Evolutionary conservation across 2,329 filamentous ascomycete species (phyloP).

Genomic region (Tolypocladium pustulatum): DNA sequence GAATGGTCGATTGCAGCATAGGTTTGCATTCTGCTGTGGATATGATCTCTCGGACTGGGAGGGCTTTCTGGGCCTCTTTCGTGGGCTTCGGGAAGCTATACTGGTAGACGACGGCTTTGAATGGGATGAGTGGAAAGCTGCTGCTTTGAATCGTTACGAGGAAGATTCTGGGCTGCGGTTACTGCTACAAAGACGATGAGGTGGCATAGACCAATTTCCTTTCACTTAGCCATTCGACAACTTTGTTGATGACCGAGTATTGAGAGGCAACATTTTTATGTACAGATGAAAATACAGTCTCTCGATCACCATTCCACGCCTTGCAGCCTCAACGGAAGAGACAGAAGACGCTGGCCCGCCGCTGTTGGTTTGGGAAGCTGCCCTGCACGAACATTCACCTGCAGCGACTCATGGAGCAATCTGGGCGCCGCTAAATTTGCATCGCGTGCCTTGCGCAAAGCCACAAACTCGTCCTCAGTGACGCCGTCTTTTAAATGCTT

Average conservation of each 20-base stretch:
- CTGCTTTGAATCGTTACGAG: slow-evolving; percentile 23
- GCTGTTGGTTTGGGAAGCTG: slow-evolving; percentile 23
- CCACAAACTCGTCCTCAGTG: slow-evolving; percentile 32
- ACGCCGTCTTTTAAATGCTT: slow-evolving; percentile 35
- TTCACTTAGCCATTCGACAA: too few relatives aligned
- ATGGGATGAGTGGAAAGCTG: slow-evolving; percentile 26
- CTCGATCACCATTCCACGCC: not conserved
- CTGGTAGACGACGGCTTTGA: slow-evolving; percentile 20
- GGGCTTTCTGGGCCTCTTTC: slow-evolving; percentile 29
- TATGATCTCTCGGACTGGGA: slow-evolving; percentile 31
- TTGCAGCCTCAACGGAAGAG: slow-evolving; percentile 20
- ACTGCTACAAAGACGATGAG: not conserved
- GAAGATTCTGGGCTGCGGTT: slow-evolving; percentile 10
- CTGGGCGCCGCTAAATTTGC: slow-evolving; percentile 29
- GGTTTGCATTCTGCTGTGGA: slow-evolving; percentile 29
- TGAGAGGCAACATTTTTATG: not conserved
- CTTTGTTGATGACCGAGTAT: too few relatives aligned
- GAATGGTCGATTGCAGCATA: slow-evolving; percentile 26
- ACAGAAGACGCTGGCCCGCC: slow-evolving; percentile 21
- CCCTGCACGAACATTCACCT: slow-evolving; percentile 42
- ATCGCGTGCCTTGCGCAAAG: slow-evolving; percentile 32
- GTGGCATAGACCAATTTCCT: too few relatives aligned
- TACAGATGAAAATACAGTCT: not conserved
- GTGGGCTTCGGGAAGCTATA: slow-evolving; percentile 23
- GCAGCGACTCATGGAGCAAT: slow-evolving; percentile 38